A percentile compares a stretch with the other conserved stretches of the same genome.
These are phyloP conservation scores for Bryopsis sp. DNA, from an alignment of 139 green algal genomes.

Conservation along the genomic window DNA sequence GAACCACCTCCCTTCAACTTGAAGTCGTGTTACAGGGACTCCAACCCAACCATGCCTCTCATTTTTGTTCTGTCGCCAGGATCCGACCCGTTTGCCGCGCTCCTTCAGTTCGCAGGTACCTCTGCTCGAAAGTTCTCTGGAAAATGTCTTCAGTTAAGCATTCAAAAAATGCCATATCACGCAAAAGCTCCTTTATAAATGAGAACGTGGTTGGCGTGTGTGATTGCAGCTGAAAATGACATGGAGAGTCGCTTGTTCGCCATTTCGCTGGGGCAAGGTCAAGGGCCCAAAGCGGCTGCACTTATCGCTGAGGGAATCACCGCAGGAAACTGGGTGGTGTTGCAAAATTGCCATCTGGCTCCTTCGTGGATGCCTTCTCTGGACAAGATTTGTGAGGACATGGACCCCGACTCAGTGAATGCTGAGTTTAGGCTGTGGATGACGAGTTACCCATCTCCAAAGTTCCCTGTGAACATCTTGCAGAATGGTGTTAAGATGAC, in stretches of 20 bases:
- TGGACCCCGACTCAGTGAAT: slow-evolving; percentile 44
- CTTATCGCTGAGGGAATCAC: slow-evolving; percentile 49
- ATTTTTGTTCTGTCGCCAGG: slow-evolving; percentile 66
- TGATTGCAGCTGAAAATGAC: slow-evolving; percentile 37
- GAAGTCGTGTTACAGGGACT: slow-evolving; percentile 59
- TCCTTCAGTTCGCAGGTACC: slow-evolving; percentile 55
- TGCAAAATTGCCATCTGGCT: slow-evolving; percentile 66
- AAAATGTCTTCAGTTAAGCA: no score
- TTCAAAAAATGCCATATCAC: no score
- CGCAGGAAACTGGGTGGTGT: slow-evolving; percentile 45
- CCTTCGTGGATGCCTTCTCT: slow-evolving; percentile 59
- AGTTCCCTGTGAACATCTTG: no score
- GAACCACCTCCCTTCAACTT: slow-evolving; percentile 58
- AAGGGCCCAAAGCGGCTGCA: slow-evolving; percentile 61
- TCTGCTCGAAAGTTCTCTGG: no score
- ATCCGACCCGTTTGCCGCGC: slow-evolving; percentile 58
- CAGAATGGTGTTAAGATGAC: no score
- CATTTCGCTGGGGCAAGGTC: slow-evolving; percentile 57
- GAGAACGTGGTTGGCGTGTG: no score
- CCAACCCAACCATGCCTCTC: slow-evolving; percentile 48
- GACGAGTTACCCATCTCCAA: slow-evolving; percentile 54
- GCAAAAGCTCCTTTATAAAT: no score
- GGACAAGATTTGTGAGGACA: slow-evolving; percentile 62
- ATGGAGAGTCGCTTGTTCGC: slow-evolving; percentile 43
- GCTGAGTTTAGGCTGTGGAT: slow-evolving; percentile 67